phyloP scores from a whole-genome alignment of 2,329 filamentous ascomycete species.

The Penicillium decumbens region DNA sequence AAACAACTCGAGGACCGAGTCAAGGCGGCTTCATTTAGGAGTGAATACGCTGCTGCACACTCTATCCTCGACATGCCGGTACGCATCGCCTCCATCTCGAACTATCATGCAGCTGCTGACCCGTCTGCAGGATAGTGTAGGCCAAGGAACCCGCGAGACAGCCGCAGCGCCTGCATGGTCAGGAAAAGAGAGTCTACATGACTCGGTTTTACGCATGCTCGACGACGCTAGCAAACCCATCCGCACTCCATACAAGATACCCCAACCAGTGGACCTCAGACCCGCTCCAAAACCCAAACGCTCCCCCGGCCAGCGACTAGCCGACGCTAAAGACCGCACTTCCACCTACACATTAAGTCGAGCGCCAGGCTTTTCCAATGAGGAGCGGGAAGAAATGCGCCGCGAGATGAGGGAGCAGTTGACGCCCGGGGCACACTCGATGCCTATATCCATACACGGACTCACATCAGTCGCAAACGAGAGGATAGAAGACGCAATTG shows the following conservation, averaged over 20 bases:
- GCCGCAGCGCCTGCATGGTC: constrained; percentile 70
- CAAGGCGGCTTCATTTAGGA: constrained; percentile 52
- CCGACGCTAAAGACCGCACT: constrained; percentile 56
- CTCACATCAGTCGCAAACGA: constrained; percentile 82
- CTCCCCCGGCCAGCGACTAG: constrained; percentile 49
- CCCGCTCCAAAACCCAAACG: constrained; percentile 42
- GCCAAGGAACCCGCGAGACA: constrained; percentile 62
- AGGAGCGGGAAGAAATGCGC: constrained; percentile 67
- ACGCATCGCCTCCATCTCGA: constrained; percentile 13
- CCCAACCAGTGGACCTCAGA: constrained; percentile 43
- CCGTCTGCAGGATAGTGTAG: constrained; percentile 51
- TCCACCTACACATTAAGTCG: constrained; percentile 53
- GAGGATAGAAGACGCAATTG: constrained; percentile 88
- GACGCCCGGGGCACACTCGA: constrained; percentile 62
- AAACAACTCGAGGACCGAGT: constrained; percentile 56
- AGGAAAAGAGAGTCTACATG: constrained; percentile 68
- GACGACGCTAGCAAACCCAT: constrained; percentile 58
- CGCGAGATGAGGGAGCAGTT: constrained; percentile 78
- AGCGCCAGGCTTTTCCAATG: constrained; percentile 57
- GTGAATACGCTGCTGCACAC: constrained; percentile 51
- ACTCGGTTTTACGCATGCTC: constrained; percentile 77
- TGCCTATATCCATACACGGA: constrained; percentile 73
- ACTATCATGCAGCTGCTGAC: neutral
- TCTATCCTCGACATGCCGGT: constrained; percentile 52
- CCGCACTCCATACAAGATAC: constrained; percentile 42